Base-by-base conservation (phyloP, 2,329 filamentous ascomycete genomes). In the Diplodia sapinea region DNA sequence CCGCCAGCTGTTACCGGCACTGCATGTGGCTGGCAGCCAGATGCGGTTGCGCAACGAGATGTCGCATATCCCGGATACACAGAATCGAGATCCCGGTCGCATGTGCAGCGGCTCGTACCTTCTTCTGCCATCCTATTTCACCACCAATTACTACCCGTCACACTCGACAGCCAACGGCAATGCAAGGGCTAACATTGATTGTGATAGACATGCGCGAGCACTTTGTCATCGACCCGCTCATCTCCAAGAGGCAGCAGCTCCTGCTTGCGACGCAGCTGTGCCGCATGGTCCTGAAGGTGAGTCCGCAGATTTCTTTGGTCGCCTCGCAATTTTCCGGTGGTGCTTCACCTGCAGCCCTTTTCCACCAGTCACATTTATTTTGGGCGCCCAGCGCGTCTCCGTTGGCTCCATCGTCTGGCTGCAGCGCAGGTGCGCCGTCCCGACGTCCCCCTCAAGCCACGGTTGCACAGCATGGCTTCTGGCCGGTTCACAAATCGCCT, bases 211-310 rank as follows among this genome's bases (percentile, higher is more conserved):
- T 99, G 95, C 94, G 91, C 83, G 89, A 97, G 73, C 92, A 95
- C 72, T 99, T 99, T 80, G 95, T 97, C 72, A 98, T 99, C 78
- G 95, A 99, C 78, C 96, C 95, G 65, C 84, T 99, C 76, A 99
- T 99, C 78, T 95, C 95, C 74, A 99, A 99, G 87, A 91, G 92
- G 82, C 94, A 97, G 83, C 95, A 99, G 82, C 87, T 99, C 69
- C 88, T 97, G 83, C 87, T 99, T 72, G 95, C 95, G 38, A 99
- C 96, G 64, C 95, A 99, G 84, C 85, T 99, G 73, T 98, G 95
- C 85, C 89, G 95, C 72, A 98, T 99, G 94, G 94, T 97, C 72
- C 86, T 97, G 73, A 97, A 97, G 88, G 89, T 94, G 77, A 65
- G 76, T 71, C 51, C 51, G 51, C 66, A 62, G 31, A 15, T 50